A percentile compares a stretch with the other conserved stretches of the same genome.
phyloP scores from a whole-genome alignment of 1,139 yeast species.

The Taphrina communis region DNA sequence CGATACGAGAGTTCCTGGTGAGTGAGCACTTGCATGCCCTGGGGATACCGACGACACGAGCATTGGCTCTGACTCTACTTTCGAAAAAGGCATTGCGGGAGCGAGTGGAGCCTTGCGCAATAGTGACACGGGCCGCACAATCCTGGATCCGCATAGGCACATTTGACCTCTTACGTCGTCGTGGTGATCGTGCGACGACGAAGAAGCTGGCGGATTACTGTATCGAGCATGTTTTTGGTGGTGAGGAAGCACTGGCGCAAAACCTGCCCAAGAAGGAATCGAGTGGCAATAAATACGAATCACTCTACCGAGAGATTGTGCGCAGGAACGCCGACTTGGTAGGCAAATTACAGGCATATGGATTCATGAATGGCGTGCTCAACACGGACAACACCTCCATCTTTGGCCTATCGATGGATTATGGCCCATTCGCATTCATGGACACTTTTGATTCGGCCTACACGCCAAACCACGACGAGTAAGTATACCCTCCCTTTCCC shows the following conservation, averaged over 20 bases:
- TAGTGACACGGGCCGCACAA: constrained; percentile 82
- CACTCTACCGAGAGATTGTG: constrained; percentile 71
- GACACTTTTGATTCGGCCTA: constrained; percentile 80
- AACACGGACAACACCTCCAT: constrained; percentile 94
- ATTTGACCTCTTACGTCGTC: constrained; percentile 81
- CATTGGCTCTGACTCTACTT: constrained; percentile 70
- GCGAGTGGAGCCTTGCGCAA: constrained; percentile 75
- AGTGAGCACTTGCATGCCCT: constrained; percentile 81
- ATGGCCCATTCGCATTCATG: constrained; percentile 91
- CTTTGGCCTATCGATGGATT: constrained; percentile 84
- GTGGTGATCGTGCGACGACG: constrained; percentile 71
- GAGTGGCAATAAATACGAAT: constrained; percentile 65
- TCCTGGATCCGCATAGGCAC: constrained; percentile 88
- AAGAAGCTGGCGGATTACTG: constrained; percentile 72
- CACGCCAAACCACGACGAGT: constrained; percentile 77
- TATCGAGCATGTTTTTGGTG: constrained; percentile 65
- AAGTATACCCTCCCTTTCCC: constrained; percentile 1
- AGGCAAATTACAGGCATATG: constrained; percentile 89
- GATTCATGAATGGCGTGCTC: constrained; percentile 89
- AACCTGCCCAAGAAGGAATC: constrained; percentile 40
- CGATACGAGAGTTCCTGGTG: constrained; percentile 83
- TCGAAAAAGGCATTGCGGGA: constrained; percentile 84
- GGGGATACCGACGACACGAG: constrained; percentile 87
- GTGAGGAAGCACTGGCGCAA: constrained; percentile 50
- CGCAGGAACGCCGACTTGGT: constrained; percentile 74